These are phyloP conservation scores for Kernera saxatilis DNA, from an alignment of 345 rosid species.

Conservation along the genomic window DNA sequence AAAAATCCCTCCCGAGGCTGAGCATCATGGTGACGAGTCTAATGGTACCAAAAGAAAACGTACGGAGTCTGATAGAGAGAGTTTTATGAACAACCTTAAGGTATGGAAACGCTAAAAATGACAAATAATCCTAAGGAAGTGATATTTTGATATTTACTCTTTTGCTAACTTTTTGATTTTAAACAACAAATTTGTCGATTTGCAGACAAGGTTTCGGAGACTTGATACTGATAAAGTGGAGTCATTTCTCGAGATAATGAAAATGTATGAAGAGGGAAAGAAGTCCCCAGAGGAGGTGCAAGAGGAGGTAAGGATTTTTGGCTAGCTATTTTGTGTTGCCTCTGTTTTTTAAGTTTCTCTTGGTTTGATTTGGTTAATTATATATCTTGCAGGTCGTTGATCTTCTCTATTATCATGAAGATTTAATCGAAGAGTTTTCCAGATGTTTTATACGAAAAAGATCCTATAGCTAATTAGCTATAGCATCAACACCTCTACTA, in stretches of 20 bases:
- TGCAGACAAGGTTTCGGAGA: conserved; percentile 1
- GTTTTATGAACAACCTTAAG: conserved; percentile 11
- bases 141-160: neutral
- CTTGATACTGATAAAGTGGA: neutral
- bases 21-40: neutral
- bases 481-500: neutral
- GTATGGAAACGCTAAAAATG: neutral
- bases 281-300: neutral
- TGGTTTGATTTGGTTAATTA: conserved; percentile 2
- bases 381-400: neutral
- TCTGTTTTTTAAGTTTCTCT: neutral
- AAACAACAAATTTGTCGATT: neutral
- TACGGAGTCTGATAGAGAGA: neutral
- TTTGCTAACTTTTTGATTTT: neutral
- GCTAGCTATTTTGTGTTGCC: neutral
- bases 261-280: neutral
- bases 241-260: neutral
- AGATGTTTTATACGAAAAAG: neutral
- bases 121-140: neutral
- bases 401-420: conserved; percentile 22
- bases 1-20: neutral
- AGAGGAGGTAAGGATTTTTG: neutral
- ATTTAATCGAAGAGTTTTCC: conserved; percentile 8
- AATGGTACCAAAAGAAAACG: neutral
- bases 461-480: neutral